Evolutionary conservation across 2,329 filamentous ascomycete genomes (phyloP).

Genomic region (Apiospora pterosperma): DNA sequence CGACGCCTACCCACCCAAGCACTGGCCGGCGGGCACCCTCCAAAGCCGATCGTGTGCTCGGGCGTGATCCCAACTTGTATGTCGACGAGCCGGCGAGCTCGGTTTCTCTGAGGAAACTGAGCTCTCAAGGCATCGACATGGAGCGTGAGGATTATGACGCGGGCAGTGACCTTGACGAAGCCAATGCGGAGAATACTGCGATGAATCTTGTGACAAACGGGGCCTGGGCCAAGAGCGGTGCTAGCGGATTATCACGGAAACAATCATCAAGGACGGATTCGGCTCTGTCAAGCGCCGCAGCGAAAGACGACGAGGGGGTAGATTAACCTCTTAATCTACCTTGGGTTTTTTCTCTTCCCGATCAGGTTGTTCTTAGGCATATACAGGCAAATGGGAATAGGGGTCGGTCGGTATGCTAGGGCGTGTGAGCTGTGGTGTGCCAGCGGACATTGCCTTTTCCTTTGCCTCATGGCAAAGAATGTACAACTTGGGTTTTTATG

Average conservation of each 20-base stretch:
- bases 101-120: conserved; percentile 45
- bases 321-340: conserved; percentile 8
- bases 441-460: neutral
- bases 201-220: conserved; percentile 40
- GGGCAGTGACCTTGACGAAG: conserved; percentile 23
- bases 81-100: conserved; percentile 42
- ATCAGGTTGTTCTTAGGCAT: neutral
- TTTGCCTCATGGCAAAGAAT: neutral
- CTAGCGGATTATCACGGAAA: conserved; percentile 29
- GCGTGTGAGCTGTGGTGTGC: neutral
- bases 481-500: neutral
- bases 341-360: neutral
- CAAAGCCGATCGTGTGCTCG: conserved; percentile 57
- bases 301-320: conserved; percentile 11
- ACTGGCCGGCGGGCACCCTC: conserved; percentile 39
- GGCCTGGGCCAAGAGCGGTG: conserved; percentile 32
- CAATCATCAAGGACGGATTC: conserved; percentile 10
- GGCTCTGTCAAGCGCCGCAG: conserved; percentile 5
- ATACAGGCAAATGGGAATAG: neutral
- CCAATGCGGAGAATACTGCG: conserved; percentile 37
- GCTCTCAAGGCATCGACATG: conserved; percentile 38
- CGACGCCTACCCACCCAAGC: conserved; percentile 11
- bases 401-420: neutral
- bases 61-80: conserved; percentile 54
- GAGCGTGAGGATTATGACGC: conserved; percentile 38